These are phyloP conservation scores for Talaromyces nanjingensis DNA, from an alignment of 495 filamentous ascomycete species.

Conservation along the genomic window DNA sequence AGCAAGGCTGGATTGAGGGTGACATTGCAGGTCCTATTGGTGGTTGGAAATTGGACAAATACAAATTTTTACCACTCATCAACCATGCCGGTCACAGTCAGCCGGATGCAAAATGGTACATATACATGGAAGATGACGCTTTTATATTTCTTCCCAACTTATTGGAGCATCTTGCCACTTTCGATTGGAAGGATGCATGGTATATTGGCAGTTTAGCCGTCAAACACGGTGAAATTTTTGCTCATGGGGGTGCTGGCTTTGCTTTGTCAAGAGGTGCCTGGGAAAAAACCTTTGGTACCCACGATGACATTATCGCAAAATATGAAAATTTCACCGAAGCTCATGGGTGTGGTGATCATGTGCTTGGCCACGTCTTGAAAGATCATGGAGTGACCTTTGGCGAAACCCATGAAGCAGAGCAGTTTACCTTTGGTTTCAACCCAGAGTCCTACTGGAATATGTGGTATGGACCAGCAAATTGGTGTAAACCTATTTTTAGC, in stretches of 20 bases:
- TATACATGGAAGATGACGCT: slow-evolving; percentile 57
- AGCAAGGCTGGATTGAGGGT: neutral
- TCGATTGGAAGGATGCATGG: slow-evolving; percentile 35
- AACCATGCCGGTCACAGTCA: slow-evolving; percentile 28
- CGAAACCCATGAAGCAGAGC: slow-evolving; percentile 32
- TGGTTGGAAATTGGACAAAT: slow-evolving; percentile 35
- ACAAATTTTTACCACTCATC: slow-evolving; percentile 42
- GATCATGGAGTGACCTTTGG: slow-evolving; percentile 36
- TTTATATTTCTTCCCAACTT: slow-evolving; percentile 52
- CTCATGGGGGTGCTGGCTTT: slow-evolving; percentile 45
- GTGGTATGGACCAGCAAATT: slow-evolving; percentile 21
- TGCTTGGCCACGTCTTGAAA: slow-evolving; percentile 41
- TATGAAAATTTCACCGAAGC: slow-evolving; percentile 26
- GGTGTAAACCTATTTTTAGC: slow-evolving; percentile 44
- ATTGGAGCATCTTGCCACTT: slow-evolving; percentile 36
- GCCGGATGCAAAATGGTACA: slow-evolving; percentile 50
- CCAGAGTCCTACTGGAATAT: neutral
- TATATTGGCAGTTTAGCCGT: slow-evolving; percentile 48
- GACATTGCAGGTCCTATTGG: slow-evolving; percentile 1
- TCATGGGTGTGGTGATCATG: slow-evolving; percentile 44
- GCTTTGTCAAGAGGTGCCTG: slow-evolving; percentile 46
- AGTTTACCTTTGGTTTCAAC: slow-evolving; percentile 26
- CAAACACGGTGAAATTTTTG: slow-evolving; percentile 20
- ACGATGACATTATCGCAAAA: slow-evolving; percentile 24
- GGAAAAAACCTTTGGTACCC: slow-evolving; percentile 27